Evolutionary conservation across 768 basidiomycete genomes (phyloP).

Genomic region (Coprinopsis cinerea): DNA sequence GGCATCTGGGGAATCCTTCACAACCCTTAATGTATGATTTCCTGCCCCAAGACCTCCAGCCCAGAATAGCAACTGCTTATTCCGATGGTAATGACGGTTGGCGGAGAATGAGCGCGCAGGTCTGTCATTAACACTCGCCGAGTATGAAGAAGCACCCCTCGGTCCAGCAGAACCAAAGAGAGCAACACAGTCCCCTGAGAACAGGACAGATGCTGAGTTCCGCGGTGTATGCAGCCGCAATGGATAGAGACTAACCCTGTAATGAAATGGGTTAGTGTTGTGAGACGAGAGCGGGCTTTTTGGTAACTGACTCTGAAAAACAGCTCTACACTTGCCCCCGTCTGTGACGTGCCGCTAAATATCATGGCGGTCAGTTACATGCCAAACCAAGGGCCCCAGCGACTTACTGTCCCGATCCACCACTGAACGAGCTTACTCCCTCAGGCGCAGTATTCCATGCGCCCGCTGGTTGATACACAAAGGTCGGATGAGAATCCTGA

Average conservation of each 20-base stretch:
- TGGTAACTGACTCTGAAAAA: constrained; percentile 15
- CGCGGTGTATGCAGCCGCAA: background rate
- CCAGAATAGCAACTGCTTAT: constrained; percentile 14
- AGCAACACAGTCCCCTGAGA: constrained; percentile 13
- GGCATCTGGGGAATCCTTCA: background rate
- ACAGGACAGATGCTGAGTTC: too few relatives aligned
- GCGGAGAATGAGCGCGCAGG: constrained; percentile 5
- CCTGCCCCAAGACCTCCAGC: constrained; percentile 13
- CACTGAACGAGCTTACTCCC: constrained; percentile 10
- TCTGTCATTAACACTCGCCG: constrained; percentile 9
- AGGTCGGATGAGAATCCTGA: constrained; percentile 19
- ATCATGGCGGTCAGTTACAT: background rate
- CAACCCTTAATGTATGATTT: constrained; percentile 6
- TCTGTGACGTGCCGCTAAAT: constrained; percentile 9
- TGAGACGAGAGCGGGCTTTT: too few relatives aligned
- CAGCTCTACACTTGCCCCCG: constrained; percentile 8
- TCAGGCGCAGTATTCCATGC: constrained; percentile 10
- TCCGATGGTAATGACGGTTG: constrained; percentile 3
- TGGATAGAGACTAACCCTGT: background rate
- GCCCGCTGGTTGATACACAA: constrained; percentile 17
- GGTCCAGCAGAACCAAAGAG: constrained; percentile 16
- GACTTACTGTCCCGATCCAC: constrained; percentile 13
- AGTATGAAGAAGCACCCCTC: constrained; percentile 6
- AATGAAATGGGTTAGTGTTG: background rate
- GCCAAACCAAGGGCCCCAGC: background rate